Conservation (phyloP, 1,284 basidiomycete genomes). For the Cutaneotrichosporon daszewskae region DNA sequence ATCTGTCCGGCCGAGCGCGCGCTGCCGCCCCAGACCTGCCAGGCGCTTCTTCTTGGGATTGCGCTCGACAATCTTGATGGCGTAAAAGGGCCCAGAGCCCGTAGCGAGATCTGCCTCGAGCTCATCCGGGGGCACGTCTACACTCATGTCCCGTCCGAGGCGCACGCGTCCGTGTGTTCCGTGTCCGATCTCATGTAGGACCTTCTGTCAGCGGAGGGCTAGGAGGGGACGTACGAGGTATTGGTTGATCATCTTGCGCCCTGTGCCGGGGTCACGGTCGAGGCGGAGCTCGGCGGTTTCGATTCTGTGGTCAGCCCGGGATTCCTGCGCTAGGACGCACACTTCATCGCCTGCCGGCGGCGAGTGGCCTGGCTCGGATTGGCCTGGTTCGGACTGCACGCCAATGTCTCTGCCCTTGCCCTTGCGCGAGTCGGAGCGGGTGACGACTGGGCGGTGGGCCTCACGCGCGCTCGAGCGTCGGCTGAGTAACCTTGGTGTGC, state of each 20-base stretch:
- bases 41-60: slow-evolving; percentile 59
- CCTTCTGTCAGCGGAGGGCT: slow-evolving; percentile 25
- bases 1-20: slow-evolving; percentile 15
- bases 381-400: background rate
- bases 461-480: slow-evolving; percentile 22
- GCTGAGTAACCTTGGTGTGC: slow-evolving; percentile 21
- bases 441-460: background rate
- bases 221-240: slow-evolving; percentile 52
- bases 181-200: slow-evolving; percentile 61
- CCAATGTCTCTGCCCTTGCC: slow-evolving; percentile 1
- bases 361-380: too few relatives aligned
- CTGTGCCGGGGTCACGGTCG: slow-evolving; percentile 43
- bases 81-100: slow-evolving; percentile 11
- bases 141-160: slow-evolving; percentile 58
- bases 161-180: slow-evolving; percentile 79
- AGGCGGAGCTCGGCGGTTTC: slow-evolving; percentile 55
- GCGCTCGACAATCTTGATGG: slow-evolving; percentile 74
- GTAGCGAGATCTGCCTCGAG: slow-evolving; percentile 17
- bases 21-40: slow-evolving; percentile 50
- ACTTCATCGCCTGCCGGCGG: slow-evolving; percentile 26
- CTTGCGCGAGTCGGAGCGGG: background rate
- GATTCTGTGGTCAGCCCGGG: slow-evolving; percentile 32
- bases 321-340: slow-evolving; percentile 19
- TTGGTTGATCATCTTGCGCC: slow-evolving; percentile 64
- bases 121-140: slow-evolving; percentile 15